These are phyloP conservation scores for Solanum hybrid DNA, from an alignment of 305 asterid species.

Conservation along the genomic window DNA sequence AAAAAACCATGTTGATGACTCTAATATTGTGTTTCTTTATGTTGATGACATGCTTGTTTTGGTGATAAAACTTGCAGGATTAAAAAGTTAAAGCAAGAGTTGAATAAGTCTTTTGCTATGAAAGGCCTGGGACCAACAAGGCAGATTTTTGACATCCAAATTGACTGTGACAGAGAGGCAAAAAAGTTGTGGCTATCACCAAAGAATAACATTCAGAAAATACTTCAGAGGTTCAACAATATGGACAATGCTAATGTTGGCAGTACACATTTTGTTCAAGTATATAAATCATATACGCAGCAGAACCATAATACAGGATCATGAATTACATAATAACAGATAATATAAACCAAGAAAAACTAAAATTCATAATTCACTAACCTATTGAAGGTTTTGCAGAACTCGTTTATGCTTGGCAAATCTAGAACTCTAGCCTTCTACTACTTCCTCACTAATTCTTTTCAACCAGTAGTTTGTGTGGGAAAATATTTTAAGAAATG, in stretches of 20 bases:
- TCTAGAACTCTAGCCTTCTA: too few relatives aligned
- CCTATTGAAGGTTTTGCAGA: not conserved
- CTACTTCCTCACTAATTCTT: too few relatives aligned
- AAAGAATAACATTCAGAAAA: not conserved
- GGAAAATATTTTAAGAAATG: too few relatives aligned
- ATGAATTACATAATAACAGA: not conserved
- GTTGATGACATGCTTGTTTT: not conserved
- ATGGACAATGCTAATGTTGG: not conserved
- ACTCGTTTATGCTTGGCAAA: too few relatives aligned
- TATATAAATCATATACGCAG: not conserved
- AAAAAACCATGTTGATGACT: not conserved
- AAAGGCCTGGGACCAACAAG: not conserved
- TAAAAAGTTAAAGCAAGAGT: not conserved
- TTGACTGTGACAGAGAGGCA: not conserved
- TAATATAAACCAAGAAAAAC: not conserved
- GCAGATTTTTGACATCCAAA: not conserved
- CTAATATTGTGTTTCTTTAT: not conserved
- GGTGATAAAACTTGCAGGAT: not conserved
- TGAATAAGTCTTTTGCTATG: not conserved
- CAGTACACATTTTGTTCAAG: not conserved
- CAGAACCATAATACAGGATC: not conserved
- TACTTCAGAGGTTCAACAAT: not conserved
- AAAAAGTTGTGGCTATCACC: not conserved
- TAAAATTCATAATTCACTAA: too few relatives aligned
- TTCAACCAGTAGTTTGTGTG: too few relatives aligned